Conservation (phyloP, 1,284 basidiomycete species). For the Inonotus hispidus region DNA sequence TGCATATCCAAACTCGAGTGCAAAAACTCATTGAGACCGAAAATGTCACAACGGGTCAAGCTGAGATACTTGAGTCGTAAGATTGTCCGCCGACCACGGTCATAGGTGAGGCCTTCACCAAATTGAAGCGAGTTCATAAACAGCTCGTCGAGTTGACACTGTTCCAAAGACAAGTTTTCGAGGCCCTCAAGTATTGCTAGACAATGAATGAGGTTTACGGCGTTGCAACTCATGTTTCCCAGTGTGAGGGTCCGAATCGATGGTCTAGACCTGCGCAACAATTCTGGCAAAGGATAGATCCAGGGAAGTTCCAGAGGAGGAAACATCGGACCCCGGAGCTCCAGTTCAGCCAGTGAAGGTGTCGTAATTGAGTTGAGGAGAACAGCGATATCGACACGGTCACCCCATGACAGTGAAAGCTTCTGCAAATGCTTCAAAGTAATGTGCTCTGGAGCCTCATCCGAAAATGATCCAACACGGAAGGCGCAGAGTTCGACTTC, state of each 20-base stretch:
- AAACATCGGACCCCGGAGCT: neutral
- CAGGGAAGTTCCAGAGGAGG: neutral
- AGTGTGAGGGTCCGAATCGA: neutral
- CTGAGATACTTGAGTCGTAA: neutral
- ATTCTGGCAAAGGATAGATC: neutral
- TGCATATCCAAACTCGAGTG: neutral
- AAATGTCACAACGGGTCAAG: slow-evolving; percentile 1
- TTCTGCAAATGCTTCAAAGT: neutral
- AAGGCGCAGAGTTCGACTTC: slow-evolving; percentile 6
- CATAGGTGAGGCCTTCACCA: neutral
- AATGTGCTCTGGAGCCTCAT: neutral
- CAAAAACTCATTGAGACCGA: neutral
- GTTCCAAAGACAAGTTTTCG: neutral
- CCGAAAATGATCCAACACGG: neutral
- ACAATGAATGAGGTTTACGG: neutral
- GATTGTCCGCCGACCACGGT: neutral
- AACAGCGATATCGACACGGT: neutral
- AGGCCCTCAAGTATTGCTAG: neutral
- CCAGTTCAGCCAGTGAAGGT: neutral
- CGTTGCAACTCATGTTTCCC: neutral
- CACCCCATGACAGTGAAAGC: slow-evolving; percentile 3
- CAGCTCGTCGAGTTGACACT: neutral
- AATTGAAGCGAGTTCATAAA: neutral
- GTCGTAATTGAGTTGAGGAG: slow-evolving; percentile 5
- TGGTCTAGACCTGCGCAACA: neutral